phyloP scores from a whole-genome alignment of 345 rosid genomes.

The Citrus mangshanensis region DNA sequence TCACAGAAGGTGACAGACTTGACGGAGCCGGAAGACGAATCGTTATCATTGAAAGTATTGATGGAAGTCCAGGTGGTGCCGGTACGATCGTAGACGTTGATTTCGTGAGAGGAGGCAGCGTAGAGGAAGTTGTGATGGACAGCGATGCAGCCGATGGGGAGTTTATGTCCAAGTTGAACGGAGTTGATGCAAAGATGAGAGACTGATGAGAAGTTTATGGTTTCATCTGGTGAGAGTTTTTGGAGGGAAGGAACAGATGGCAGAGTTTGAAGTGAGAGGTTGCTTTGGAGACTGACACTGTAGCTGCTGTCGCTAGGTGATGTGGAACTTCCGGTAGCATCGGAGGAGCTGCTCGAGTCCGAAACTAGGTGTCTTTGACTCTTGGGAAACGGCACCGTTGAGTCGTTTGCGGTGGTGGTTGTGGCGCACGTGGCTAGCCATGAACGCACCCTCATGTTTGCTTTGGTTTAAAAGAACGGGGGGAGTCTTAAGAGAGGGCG shows the following conservation, averaged over 20 bases:
- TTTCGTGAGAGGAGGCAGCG: constrained; percentile 57
- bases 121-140: constrained; percentile 51
- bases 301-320: constrained; percentile 23
- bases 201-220: constrained; percentile 38
- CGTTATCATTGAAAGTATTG: constrained; percentile 43
- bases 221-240: constrained; percentile 37
- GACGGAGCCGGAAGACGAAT: constrained; percentile 62
- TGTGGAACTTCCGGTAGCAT: constrained; percentile 20
- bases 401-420: constrained; percentile 9
- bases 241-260: constrained; percentile 84
- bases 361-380: constrained; percentile 24
- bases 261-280: constrained; percentile 72
- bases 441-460: constrained; percentile 45
- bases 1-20: constrained; percentile 56
- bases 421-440: constrained; percentile 35
- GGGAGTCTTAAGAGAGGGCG: neutral
- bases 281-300: constrained; percentile 52
- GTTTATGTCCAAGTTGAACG: constrained; percentile 33
- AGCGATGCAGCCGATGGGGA: constrained; percentile 65
- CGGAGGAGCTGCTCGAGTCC: constrained; percentile 18
- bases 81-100: constrained; percentile 62
- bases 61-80: constrained; percentile 32
- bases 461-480: neutral
- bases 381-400: constrained; percentile 9
- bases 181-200: constrained; percentile 36